Evolutionary conservation across 2,329 filamentous ascomycete species (phyloP).

Genomic region (Trichophyton mentagrophytes): DNA sequence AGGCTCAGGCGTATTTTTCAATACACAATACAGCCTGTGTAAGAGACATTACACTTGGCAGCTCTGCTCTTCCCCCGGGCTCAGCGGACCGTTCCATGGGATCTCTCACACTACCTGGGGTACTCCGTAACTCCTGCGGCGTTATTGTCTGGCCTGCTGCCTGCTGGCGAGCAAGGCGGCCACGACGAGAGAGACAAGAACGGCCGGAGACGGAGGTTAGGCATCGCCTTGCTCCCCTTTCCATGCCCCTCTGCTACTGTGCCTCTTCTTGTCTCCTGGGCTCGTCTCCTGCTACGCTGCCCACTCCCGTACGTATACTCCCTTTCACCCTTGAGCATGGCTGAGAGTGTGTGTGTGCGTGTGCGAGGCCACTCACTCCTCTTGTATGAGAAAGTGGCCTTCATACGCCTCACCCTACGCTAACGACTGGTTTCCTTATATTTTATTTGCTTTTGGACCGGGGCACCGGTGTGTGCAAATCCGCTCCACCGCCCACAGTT

Average conservation of each 20-base stretch:
- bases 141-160: background rate
- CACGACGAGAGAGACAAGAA: background rate
- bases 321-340: background rate
- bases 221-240: background rate
- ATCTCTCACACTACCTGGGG: conserved; percentile 1
- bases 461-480: background rate
- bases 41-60: background rate
- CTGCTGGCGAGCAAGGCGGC: background rate
- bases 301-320: background rate
- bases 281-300: background rate
- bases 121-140: background rate
- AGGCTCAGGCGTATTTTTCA: background rate
- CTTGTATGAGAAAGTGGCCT: no score
- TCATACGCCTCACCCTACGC: background rate
- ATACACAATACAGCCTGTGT: background rate
- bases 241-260: background rate
- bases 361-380: no score
- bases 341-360: no score
- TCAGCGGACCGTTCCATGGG: conserved; percentile 13
- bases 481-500: background rate
- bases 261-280: background rate
- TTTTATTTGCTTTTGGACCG: conserved; percentile 1
- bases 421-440: background rate
- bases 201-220: background rate
- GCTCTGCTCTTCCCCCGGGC: background rate